Evolutionary conservation across 805 yeast genomes (phyloP), one percentile per base, ranked within the genome.

Genomic region (Maudiozyma turicensis): DNA sequence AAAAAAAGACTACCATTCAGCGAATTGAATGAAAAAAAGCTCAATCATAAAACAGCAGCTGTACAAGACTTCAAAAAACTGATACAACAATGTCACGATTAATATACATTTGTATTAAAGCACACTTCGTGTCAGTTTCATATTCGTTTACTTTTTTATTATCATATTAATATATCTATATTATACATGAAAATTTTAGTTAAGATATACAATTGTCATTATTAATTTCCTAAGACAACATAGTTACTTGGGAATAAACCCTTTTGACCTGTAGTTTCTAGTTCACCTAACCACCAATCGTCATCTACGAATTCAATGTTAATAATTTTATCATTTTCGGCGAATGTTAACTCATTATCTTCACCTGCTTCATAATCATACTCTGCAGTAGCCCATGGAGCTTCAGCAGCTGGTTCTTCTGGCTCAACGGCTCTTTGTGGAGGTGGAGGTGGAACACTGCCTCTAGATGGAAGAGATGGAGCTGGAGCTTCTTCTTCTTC

Each of bases 201-300:
- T 26, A 26, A 42, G 20, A 14, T 43, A n/a, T 43, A 14, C 14
- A 37, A 20, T 20, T 20, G 26, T 20, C 26, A 20, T 20, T 20
- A 6, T 47, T 48, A 56, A n/a, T 54, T 43, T 41, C 56, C 56
- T 47, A 70, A 56, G n/a, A 66, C 49, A 38, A 93, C 98, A 63
- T 86, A 88, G 68, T 87, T 89, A 40, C 95, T 81, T 47, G 99
- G 99, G 98, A 81, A 90, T 49, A 91, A 72, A 50, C 93, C 93
- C 56, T 77, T 75, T 56, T 80, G 84, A 43, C 96, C 96, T 33
- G 80, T 70, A 13, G 45, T 50, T 50, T 67, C 74, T 57, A 82
- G 74, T 53, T 78, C 81, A 46, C 99, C 99, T 48, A 84, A 74
- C 98, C 98, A 93, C 99, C 99, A 93, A 64, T 87, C 96, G 43